Evolutionary conservation across 75 land plant species (phyloP).

Genomic region (Ceratopteris richardii): DNA sequence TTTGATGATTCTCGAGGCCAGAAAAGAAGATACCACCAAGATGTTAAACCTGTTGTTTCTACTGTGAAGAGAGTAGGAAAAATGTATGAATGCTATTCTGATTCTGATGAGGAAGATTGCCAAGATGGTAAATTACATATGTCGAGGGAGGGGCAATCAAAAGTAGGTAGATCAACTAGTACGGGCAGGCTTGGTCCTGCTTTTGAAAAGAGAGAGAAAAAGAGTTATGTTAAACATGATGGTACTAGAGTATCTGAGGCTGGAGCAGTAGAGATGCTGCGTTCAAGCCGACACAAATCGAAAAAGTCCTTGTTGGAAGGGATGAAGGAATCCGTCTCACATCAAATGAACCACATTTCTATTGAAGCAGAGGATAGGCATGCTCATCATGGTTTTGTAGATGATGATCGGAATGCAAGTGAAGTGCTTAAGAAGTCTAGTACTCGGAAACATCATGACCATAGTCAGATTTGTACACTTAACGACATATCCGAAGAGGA

Average conservation of each 20-base stretch:
- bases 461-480: not conserved
- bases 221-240: not conserved
- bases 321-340: not conserved
- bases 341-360: not conserved
- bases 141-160: not conserved
- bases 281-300: constrained; percentile 9
- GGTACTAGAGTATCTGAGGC: not conserved
- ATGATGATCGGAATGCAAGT: not conserved
- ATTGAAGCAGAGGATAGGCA: not conserved
- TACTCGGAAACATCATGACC: not conserved
- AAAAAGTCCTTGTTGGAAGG: constrained; percentile 3
- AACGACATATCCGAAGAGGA: not conserved
- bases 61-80: too few relatives aligned
- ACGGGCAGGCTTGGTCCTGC: not conserved
- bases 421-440: not conserved
- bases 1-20: too few relatives aligned
- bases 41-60: too few relatives aligned
- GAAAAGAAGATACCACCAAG: too few relatives aligned
- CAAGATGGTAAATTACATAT: constrained; percentile 8
- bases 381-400: not conserved
- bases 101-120: constrained; percentile 15
- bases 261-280: constrained; percentile 2
- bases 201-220: not conserved
- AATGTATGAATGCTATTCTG: too few relatives aligned
- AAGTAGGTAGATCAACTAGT: not conserved